Conservation (phyloP, 805 yeast genomes). For the Metschnikowia cerradonensis region DNA sequence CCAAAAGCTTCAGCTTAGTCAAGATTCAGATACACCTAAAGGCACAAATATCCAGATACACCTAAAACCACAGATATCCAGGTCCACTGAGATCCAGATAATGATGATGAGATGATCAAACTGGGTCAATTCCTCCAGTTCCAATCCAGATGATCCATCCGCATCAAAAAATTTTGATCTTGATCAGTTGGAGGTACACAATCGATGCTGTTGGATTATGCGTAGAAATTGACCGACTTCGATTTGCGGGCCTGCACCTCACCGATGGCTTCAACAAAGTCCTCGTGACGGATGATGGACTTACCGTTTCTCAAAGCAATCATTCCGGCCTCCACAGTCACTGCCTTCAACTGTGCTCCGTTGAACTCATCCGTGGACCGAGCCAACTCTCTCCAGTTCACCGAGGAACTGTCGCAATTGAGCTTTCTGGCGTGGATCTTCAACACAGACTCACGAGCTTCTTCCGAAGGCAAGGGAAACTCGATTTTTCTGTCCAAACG, state of each 20-base stretch:
- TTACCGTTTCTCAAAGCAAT: conserved; percentile 96
- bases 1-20: no score
- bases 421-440: conserved; percentile 97
- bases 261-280: conserved; percentile 95
- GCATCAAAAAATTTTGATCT: no score
- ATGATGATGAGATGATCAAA: no score
- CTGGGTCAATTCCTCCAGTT: no score
- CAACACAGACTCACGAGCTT: conserved; percentile 92
- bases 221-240: conserved; percentile 93
- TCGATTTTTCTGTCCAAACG: conserved; percentile 43
- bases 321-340: conserved; percentile 99
- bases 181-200: no score
- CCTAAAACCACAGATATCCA: no score
- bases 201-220: conserved; percentile 38
- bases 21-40: no score
- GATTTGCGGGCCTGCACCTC: conserved; percentile 98
- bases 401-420: conserved; percentile 79
- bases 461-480: conserved; percentile 96
- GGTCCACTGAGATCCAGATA: no score
- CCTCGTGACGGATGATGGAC: conserved; percentile 88
- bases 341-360: conserved; percentile 98
- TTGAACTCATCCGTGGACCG: conserved; percentile 97
- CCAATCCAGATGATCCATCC: no score
- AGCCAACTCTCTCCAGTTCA: conserved; percentile 98
- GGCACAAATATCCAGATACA: no score